phyloP scores from a whole-genome alignment of 2,329 filamentous ascomycete genomes.

The Fusarium nelsonii region DNA sequence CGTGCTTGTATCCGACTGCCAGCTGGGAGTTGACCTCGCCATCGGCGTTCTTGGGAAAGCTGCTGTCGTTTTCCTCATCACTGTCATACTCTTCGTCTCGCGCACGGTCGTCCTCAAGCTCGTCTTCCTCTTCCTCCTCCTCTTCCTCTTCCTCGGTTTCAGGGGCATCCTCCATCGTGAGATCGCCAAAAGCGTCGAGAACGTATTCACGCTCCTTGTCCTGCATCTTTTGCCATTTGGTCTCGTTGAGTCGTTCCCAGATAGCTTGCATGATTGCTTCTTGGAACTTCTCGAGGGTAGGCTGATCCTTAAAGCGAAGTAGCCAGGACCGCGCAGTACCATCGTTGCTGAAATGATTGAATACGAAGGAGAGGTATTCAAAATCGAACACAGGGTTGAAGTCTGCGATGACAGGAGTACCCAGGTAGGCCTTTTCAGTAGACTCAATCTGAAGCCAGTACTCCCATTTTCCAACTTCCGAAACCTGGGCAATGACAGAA shows the following conservation, averaged over 20 bases:
- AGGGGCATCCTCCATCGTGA: conserved; percentile 85
- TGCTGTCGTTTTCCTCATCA: conserved; percentile 79
- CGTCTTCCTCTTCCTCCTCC: conserved; percentile 67
- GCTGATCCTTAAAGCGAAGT: conserved; percentile 87
- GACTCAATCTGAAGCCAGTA: conserved; percentile 94
- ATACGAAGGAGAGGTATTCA: conserved; percentile 98
- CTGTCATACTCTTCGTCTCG: conserved; percentile 76
- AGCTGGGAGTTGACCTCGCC: conserved; percentile 92
- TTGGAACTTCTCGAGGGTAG: conserved; percentile 86
- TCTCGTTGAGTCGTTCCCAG: conserved; percentile 95
- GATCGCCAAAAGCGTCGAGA: conserved; percentile 92
- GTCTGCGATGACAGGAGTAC: conserved; percentile 85
- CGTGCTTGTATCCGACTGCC: conserved; percentile 96
- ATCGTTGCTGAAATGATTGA: conserved; percentile 93
- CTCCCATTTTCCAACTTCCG: conserved; percentile 89
- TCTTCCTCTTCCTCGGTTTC: conserved; percentile 61
- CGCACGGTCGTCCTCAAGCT: conserved; percentile 72
- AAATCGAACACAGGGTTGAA: conserved; percentile 99
- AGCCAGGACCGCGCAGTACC: conserved; percentile 96
- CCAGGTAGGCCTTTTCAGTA: conserved; percentile 84
- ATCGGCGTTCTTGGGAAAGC: conserved; percentile 78
- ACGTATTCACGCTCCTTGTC: conserved; percentile 95
- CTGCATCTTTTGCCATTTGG: conserved; percentile 94
- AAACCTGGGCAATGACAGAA: conserved; percentile 81
- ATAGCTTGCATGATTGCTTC: conserved; percentile 94